Percentiles rank a stretch among this genome's conserved stretches.
Conservation (phyloP, 129 eudicot genomes). For the Flaveria linearis region DNA sequence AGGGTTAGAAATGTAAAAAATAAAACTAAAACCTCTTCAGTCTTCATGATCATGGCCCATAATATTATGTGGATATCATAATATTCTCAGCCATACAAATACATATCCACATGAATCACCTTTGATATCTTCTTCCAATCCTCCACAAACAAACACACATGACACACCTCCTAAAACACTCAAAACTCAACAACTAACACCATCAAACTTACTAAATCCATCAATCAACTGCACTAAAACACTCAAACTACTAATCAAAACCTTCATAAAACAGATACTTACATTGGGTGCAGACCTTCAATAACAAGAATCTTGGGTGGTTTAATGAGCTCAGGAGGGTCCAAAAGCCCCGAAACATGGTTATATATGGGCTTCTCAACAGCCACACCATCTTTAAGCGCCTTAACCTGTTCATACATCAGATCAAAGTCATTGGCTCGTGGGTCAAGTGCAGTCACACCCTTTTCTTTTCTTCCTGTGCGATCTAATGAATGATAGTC, state of each 20-base stretch:
- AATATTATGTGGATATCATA: slow-evolving; percentile 21
- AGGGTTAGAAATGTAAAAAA: too few species aligned
- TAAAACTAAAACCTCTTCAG: too few species aligned
- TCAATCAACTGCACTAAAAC: background rate
- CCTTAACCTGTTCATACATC: slow-evolving; percentile 93
- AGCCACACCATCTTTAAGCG: slow-evolving; percentile 61
- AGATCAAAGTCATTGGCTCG: slow-evolving; percentile 88
- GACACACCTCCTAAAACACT: background rate
- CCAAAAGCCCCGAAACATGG: slow-evolving; percentile 84
- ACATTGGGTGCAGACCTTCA: slow-evolving; percentile 95
- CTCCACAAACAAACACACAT: slow-evolving; percentile 31
- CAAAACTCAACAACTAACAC: slow-evolving; percentile 11
- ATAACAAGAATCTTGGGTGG: slow-evolving; percentile 93
- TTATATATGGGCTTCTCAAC: slow-evolving; percentile 86
- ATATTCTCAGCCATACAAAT: slow-evolving; percentile 53
- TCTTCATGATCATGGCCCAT: slow-evolving; percentile 16
- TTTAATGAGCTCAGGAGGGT: slow-evolving; percentile 82
- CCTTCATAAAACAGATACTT: slow-evolving; percentile 28
- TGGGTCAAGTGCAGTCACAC: slow-evolving; percentile 95
- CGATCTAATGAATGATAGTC: slow-evolving; percentile 91
- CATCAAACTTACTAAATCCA: slow-evolving; percentile 19
- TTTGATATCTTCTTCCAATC: slow-evolving; percentile 33
- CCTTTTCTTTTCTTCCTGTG: slow-evolving; percentile 82
- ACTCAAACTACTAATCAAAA: too few species aligned
- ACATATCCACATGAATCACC: slow-evolving; percentile 30